Conservation (phyloP, 257 asterid species). For the Solanum piurae region DNA sequence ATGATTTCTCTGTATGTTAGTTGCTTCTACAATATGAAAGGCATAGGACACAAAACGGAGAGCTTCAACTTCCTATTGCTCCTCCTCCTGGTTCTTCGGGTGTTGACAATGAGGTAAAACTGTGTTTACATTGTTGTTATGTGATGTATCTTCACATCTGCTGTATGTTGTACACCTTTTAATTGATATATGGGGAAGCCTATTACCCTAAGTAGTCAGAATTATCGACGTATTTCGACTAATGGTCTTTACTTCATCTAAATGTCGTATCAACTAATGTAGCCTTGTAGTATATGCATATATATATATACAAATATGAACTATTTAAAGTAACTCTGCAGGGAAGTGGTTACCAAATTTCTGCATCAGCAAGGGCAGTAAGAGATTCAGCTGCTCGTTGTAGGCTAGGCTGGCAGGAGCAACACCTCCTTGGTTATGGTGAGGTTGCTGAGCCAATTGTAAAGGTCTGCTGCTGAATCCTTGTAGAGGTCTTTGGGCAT, state of each 20-base stretch:
- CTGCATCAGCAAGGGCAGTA: constrained; percentile 64
- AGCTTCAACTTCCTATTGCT: too few species aligned
- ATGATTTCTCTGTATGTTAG: too few species aligned
- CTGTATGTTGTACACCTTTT: too few species aligned
- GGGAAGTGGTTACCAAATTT: constrained; percentile 66
- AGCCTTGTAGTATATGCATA: background rate
- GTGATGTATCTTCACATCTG: too few species aligned
- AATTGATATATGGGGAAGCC: too few species aligned
- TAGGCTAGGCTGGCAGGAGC: constrained; percentile 88
- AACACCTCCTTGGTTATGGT: constrained; percentile 40
- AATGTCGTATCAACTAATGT: background rate
- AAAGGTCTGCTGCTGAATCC: constrained; percentile 25
- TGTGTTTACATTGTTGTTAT: too few species aligned
- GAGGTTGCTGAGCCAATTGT: constrained; percentile 47
- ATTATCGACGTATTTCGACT: too few species aligned
- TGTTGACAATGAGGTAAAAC: too few species aligned
- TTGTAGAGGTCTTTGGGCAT: background rate
- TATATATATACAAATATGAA: background rate
- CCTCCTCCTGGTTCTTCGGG: too few species aligned
- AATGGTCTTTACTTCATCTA: background rate
- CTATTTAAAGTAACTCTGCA: constrained; percentile 6
- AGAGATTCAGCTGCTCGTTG: constrained; percentile 91
- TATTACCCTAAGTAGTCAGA: too few species aligned
- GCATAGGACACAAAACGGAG: too few species aligned
- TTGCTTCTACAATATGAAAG: too few species aligned